Evolutionary conservation across 2,329 filamentous ascomycete species (phyloP).

Genomic region (Dactylellina parvicollis): DNA sequence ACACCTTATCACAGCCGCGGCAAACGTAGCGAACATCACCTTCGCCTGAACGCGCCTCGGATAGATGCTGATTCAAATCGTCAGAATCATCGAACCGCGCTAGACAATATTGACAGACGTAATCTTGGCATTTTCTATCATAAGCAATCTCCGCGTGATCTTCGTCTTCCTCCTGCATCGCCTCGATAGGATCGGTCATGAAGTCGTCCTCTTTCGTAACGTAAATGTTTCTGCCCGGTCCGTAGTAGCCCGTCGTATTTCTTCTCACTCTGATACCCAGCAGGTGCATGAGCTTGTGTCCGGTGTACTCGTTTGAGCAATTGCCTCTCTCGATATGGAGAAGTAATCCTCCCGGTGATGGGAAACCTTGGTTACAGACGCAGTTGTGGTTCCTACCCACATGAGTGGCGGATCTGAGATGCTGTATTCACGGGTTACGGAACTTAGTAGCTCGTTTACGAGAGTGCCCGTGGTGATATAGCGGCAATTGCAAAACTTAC

Average conservation of each 20-base stretch:
- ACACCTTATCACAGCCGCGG: not conserved
- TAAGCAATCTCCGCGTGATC: no score
- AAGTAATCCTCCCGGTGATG: not conserved
- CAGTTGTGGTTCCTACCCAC: not conserved
- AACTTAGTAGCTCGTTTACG: not conserved
- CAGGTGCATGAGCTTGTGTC: no score
- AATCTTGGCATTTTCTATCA: no score
- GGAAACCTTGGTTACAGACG: not conserved
- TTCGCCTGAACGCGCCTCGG: not conserved
- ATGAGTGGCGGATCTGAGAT: not conserved
- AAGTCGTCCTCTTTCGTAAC: not conserved
- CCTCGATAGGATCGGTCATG: not conserved
- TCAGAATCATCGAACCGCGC: not conserved
- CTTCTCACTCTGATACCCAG: no score
- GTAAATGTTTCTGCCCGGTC: no score
- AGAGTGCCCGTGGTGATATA: not conserved
- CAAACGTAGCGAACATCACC: not conserved
- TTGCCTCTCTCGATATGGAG: constrained; percentile 12
- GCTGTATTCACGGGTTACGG: not conserved
- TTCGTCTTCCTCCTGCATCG: not conserved
- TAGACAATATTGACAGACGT: no score
- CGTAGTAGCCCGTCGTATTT: not conserved
- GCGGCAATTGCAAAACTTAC: not conserved
- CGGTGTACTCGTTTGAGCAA: not conserved
- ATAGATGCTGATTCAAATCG: not conserved